phyloP scores from a whole-genome alignment of 1,284 basidiomycete genomes.

The Schizophyllum commune region DNA sequence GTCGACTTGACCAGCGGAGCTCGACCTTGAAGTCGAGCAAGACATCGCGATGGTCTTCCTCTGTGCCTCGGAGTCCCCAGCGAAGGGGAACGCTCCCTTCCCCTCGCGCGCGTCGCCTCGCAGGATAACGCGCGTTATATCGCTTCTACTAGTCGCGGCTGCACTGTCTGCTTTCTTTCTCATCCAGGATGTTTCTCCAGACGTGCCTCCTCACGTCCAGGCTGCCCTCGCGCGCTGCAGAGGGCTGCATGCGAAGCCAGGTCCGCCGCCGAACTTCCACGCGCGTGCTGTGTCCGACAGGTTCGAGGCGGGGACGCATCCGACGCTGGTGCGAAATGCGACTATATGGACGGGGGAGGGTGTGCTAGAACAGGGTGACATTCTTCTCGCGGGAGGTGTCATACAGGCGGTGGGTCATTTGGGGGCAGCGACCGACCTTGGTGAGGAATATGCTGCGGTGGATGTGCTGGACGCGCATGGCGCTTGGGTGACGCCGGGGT shows the following conservation, averaged over 20 bases:
- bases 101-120: not conserved
- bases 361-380: not conserved
- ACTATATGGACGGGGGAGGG: not conserved
- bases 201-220: not conserved
- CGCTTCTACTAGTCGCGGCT: not conserved
- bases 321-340: not conserved
- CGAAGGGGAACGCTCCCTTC: not conserved
- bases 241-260: not conserved
- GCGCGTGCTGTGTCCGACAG: not conserved
- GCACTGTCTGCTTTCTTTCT: not conserved
- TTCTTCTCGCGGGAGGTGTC: not conserved
- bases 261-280: not conserved
- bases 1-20: no score
- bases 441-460: not conserved
- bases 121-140: not conserved
- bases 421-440: not conserved
- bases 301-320: not conserved
- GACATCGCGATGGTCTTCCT: not conserved
- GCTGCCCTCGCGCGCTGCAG: not conserved
- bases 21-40: no score
- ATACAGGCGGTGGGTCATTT: not conserved
- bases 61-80: not conserved
- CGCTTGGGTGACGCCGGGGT: conserved; percentile 1
- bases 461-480: not conserved
- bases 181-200: not conserved